Evolutionary conservation across 225 moss, liverwort and hornwort species (phyloP).

Genomic region (Lunularia cruciata): DNA sequence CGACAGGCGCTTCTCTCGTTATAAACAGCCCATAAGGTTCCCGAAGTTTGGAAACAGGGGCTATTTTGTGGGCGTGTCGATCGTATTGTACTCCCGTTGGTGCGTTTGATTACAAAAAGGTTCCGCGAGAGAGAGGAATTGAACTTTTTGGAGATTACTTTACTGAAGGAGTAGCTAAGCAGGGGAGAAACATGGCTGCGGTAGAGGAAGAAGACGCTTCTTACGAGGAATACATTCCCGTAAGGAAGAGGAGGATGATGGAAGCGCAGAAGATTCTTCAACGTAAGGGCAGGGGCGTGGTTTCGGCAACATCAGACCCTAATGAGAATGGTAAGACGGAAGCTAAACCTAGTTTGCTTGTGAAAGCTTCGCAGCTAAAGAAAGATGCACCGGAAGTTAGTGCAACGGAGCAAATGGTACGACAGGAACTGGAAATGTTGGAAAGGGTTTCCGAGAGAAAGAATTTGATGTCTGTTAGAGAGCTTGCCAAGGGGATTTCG

Average conservation of each 20-base stretch:
- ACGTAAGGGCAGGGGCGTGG: slow-evolving; percentile 48
- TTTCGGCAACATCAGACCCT: slow-evolving; percentile 40
- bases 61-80: no score
- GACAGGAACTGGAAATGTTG: slow-evolving; percentile 50
- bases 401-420: slow-evolving; percentile 51
- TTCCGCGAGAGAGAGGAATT: neutral
- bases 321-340: slow-evolving; percentile 34
- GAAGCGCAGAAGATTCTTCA: slow-evolving; percentile 44
- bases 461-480: slow-evolving; percentile 51
- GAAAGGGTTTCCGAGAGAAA: slow-evolving; percentile 52
- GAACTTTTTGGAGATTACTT: neutral
- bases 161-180: neutral
- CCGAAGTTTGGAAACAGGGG: no score
- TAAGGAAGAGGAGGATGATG: slow-evolving; percentile 45
- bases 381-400: slow-evolving; percentile 51
- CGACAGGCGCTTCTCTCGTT: no score
- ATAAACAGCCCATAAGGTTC: no score
- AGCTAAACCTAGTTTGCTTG: slow-evolving; percentile 47
- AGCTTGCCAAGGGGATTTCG: slow-evolving; percentile 48
- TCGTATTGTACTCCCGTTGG: no score
- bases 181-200: slow-evolving; percentile 12
- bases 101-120: no score
- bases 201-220: slow-evolving; percentile 24
- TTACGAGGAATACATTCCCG: slow-evolving; percentile 43
- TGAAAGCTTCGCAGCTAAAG: slow-evolving; percentile 52